phyloP scores from a whole-genome alignment of 2,329 filamentous ascomycete species.

The Xylariaceae sp. region DNA sequence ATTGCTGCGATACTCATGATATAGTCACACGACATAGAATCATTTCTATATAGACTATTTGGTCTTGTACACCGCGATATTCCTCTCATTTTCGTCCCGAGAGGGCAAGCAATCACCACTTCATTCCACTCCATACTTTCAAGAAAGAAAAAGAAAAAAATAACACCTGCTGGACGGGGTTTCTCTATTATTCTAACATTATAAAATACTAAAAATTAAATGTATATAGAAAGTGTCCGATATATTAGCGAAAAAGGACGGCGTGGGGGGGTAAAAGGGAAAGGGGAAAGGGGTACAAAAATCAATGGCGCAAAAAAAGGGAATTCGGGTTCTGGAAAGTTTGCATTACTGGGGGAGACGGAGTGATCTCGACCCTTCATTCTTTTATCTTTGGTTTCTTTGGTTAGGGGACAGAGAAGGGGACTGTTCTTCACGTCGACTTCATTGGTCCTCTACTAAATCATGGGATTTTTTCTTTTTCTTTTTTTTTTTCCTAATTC shows the following conservation, averaged over 20 bases:
- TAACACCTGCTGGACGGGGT: neutral
- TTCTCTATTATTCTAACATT: neutral
- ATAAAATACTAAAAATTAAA: conserved; percentile 9
- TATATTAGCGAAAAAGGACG: conserved; percentile 5
- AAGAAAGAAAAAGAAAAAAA: no score
- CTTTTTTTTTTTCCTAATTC: neutral
- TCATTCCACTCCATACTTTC: no score
- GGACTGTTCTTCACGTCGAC: neutral
- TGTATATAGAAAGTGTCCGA: conserved; percentile 17
- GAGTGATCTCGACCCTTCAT: conserved; percentile 3
- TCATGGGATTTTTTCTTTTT: neutral
- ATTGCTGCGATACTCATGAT: neutral
- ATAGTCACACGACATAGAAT: neutral
- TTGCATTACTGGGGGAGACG: conserved; percentile 6
- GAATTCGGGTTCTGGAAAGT: neutral
- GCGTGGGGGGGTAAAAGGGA: no score
- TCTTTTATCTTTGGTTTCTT: neutral
- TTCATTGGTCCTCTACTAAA: neutral
- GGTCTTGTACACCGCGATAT: neutral
- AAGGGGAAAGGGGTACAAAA: neutral
- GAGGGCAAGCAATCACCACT: no score
- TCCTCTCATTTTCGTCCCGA: no score
- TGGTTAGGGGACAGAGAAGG: neutral
- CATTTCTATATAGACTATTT: neutral
- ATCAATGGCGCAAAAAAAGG: conserved; percentile 7